phyloP scores from a whole-genome alignment of 2,329 filamentous ascomycete species.

The Microcyclospora tardicrescens region DNA sequence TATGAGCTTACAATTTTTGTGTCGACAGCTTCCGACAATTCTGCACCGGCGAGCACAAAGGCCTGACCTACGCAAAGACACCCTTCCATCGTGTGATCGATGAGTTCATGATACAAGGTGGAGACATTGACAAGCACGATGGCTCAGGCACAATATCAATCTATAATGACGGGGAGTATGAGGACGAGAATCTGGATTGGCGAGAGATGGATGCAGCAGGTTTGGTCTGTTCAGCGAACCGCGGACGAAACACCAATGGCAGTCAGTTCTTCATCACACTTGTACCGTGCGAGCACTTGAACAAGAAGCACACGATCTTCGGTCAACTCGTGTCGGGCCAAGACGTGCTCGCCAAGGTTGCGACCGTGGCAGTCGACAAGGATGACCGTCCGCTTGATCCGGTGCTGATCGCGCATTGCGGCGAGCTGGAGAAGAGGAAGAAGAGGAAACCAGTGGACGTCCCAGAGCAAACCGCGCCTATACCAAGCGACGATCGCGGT shows the following conservation, averaged over 20 bases:
- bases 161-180: slow-evolving; percentile 26
- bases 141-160: slow-evolving; percentile 30
- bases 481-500: slow-evolving; percentile 12
- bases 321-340: slow-evolving; percentile 27
- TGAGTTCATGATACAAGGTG: slow-evolving; percentile 34
- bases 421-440: slow-evolving; percentile 26
- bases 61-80: slow-evolving; percentile 25
- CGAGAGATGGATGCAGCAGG: slow-evolving; percentile 28
- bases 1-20: neutral
- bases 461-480: neutral
- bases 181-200: slow-evolving; percentile 31
- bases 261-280: slow-evolving; percentile 34
- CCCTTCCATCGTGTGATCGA: slow-evolving; percentile 31
- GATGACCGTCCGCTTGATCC: slow-evolving; percentile 24
- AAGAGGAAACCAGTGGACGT: slow-evolving; percentile 8
- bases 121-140: slow-evolving; percentile 29
- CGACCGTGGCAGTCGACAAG: slow-evolving; percentile 25
- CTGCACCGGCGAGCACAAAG: slow-evolving; percentile 27
- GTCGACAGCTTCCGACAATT: slow-evolving; percentile 31
- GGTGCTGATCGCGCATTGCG: slow-evolving; percentile 26
- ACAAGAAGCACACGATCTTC: slow-evolving; percentile 31
- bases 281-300: slow-evolving; percentile 26
- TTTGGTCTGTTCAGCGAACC: slow-evolving; percentile 30
- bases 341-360: slow-evolving; percentile 22
- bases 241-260: slow-evolving; percentile 29